Percentiles rank a stretch among this genome's conserved stretches.
These are phyloP conservation scores for Panaeolus papilionaceus DNA, from an alignment of 768 basidiomycete species.

Conservation along the genomic window DNA sequence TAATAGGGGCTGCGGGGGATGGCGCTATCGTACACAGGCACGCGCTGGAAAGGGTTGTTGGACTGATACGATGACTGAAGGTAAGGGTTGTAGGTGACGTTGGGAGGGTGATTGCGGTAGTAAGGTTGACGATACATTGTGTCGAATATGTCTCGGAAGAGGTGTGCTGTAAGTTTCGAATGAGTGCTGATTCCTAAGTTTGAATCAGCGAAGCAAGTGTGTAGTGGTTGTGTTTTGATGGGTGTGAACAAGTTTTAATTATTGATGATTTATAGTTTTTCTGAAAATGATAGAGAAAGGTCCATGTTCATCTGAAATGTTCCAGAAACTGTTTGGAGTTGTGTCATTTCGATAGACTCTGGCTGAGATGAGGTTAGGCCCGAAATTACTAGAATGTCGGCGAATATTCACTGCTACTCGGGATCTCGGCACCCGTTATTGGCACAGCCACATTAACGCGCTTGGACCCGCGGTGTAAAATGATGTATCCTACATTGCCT, in stretches of 20 bases:
- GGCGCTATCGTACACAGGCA: not conserved
- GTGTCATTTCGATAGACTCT: slow-evolving; percentile 8
- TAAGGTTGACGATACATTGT: slow-evolving; percentile 36
- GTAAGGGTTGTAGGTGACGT: slow-evolving; percentile 35
- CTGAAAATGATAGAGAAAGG: not conserved
- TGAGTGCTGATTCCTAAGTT: slow-evolving; percentile 16
- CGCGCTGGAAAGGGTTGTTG: not conserved
- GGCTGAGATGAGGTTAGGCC: slow-evolving; percentile 18
- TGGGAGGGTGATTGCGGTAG: slow-evolving; percentile 27
- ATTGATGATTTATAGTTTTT: slow-evolving; percentile 18
- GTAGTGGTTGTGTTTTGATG: slow-evolving; percentile 6
- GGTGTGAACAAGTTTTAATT: not conserved
- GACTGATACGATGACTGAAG: slow-evolving; percentile 32
- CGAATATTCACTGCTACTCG: too few species aligned
- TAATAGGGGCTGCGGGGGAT: slow-evolving; percentile 5
- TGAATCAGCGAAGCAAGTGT: slow-evolving; percentile 3
- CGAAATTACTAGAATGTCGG: slow-evolving; percentile 29
- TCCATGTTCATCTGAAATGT: slow-evolving; percentile 22
- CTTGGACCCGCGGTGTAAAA: too few species aligned
- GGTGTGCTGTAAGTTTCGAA: slow-evolving; percentile 12
- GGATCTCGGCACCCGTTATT: too few species aligned
- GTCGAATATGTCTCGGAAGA: not conserved
- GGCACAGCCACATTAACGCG: too few species aligned
- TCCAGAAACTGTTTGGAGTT: slow-evolving; percentile 25
- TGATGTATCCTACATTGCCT: too few species aligned